Conservation (phyloP, 139 green algal species). For the Gonium pectorale region DNA sequence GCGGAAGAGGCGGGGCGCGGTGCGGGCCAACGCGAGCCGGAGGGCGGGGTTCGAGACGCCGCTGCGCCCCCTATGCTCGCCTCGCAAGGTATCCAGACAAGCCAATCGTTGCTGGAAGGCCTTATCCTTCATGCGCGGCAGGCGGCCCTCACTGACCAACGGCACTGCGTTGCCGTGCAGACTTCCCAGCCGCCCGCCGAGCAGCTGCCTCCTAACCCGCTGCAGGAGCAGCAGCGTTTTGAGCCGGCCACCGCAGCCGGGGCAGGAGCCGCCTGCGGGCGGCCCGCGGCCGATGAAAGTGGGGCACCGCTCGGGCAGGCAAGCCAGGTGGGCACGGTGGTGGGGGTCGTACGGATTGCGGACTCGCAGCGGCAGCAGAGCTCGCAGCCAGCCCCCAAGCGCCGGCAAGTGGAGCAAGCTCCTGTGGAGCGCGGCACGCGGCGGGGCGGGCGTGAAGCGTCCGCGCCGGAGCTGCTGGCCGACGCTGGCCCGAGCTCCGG, state of each 20-base stretch:
- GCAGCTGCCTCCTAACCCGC: background rate
- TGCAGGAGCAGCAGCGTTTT: too few relatives aligned
- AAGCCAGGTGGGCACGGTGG: background rate
- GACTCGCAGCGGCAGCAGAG: background rate
- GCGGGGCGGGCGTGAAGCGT: too few relatives aligned
- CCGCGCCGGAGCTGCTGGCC: too few relatives aligned
- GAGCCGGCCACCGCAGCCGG: background rate
- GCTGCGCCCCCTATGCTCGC: background rate
- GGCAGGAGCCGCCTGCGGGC: background rate
- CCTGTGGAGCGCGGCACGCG: too few relatives aligned
- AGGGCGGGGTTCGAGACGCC: too few relatives aligned
- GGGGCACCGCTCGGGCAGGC: background rate
- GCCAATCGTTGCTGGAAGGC: background rate
- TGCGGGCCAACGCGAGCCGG: too few relatives aligned
- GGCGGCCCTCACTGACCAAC: too few relatives aligned
- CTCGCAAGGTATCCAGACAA: slow-evolving; percentile 1
- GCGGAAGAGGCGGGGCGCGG: too few relatives aligned
- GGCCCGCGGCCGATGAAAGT: background rate
- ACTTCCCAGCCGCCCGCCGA: background rate
- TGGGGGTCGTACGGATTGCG: background rate
- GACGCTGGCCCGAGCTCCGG: too few relatives aligned
- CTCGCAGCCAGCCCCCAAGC: too few relatives aligned
- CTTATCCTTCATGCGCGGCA: background rate
- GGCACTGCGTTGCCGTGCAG: background rate
- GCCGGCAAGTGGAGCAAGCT: too few relatives aligned